A percentile compares a stretch with the other conserved stretches of the same genome.
These are phyloP conservation scores for Knufia petricola DNA, from an alignment of 2,329 filamentous ascomycete species.

Conservation along the genomic window DNA sequence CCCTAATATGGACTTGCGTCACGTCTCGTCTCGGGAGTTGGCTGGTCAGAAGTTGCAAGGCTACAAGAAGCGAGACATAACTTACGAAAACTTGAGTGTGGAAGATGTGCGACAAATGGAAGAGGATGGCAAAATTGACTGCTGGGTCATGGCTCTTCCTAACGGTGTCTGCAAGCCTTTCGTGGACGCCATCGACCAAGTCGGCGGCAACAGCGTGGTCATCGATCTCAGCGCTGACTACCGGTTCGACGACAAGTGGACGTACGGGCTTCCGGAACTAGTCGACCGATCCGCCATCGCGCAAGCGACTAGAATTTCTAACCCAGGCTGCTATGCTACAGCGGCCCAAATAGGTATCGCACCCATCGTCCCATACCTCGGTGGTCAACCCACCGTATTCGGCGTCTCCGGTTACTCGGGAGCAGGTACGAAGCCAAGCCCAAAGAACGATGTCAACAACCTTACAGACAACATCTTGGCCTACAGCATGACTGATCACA, in stretches of 20 bases:
- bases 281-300: slow-evolving; percentile 67
- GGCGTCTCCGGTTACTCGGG: slow-evolving; percentile 92
- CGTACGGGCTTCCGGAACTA: slow-evolving; percentile 83
- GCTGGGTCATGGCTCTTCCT: slow-evolving; percentile 94
- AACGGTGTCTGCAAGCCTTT: slow-evolving; percentile 93
- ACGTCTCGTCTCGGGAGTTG: slow-evolving; percentile 90
- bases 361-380: slow-evolving; percentile 68
- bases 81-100: slow-evolving; percentile 78
- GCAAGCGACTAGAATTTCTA: slow-evolving; percentile 70
- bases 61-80: slow-evolving; percentile 84
- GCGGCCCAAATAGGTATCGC: slow-evolving; percentile 83
- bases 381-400: slow-evolving; percentile 71
- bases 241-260: slow-evolving; percentile 76
- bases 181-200: slow-evolving; percentile 74
- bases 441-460: slow-evolving; percentile 82
- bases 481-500: slow-evolving; percentile 85
- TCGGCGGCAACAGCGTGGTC: slow-evolving; percentile 63
- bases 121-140: slow-evolving; percentile 74
- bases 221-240: slow-evolving; percentile 96
- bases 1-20: slow-evolving; percentile 76
- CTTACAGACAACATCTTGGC: slow-evolving; percentile 82
- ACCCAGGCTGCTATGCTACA: slow-evolving; percentile 93
- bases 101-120: slow-evolving; percentile 84
- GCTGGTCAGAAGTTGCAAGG: slow-evolving; percentile 77
- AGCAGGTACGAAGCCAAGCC: slow-evolving; percentile 84